Base-by-base conservation (phyloP, 495 filamentous ascomycete genomes). In the Aspergillus carlsbadensis region DNA sequence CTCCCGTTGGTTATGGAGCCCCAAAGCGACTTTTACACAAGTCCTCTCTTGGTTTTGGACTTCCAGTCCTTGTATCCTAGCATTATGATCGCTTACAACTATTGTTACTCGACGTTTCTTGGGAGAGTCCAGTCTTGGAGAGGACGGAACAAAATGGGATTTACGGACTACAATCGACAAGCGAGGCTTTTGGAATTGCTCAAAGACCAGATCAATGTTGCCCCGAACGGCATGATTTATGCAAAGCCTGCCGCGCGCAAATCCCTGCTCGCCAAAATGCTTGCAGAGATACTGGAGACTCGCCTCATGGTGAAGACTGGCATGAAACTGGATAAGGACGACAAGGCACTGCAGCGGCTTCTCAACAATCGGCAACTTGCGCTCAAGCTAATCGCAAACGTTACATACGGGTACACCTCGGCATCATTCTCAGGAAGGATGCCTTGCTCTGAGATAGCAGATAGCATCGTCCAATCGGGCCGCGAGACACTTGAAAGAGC, bases 81-180 rank as follows among this genome's bases (percentile, higher is more conserved):
- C 65, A 86, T 98, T 44, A 98, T 98, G 92, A 97, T 98, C 62
- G 94, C 94, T 0, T 97, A 98, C 72, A 98, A 98, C 67, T 96
- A 97, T 72, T 98, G 94, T 75, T 98, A 98, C 69, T 98, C 94
- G 0, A 98, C 94, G 0, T 98, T 91, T 59, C 81, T 98, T 7
- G 94, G 94, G 3, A 84, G 94, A 44, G 84, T 93, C 29, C 81
- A 85, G 20, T 81, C 81, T 62, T 96, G 93, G 94, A 83, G 90
- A 22, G 92, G 92, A 14, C 84, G 83, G 44, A 92, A 94, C 72
- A 98, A 98, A 72, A 89, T 98, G 87, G 94, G 94, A 0, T 96
- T 98, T 63, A 80, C 83, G 36, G 86, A 96, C 53, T 96, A 92
- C 72, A 73, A 85, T 53, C 81, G 95, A 52, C 78, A 89, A 60